phyloP scores from a whole-genome alignment of 2,329 filamentous ascomycete genomes.

The Monosporascus sp. region DNA sequence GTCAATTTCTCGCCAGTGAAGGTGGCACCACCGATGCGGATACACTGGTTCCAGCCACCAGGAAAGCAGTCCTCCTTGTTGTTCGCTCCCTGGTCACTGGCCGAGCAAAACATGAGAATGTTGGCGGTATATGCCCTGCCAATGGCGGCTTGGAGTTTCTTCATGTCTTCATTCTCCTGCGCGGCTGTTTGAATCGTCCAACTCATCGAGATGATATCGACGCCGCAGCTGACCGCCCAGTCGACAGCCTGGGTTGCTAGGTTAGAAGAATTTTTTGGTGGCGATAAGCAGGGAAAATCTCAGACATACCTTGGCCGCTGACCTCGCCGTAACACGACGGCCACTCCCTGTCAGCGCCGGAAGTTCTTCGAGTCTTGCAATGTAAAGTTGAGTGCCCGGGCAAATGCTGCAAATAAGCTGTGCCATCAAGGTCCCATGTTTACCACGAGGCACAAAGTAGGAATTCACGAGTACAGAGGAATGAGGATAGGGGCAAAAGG shows the following conservation, averaged over 20 bases:
- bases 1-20: not conserved
- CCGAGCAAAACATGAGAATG: slow-evolving; percentile 35
- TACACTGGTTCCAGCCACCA: not conserved
- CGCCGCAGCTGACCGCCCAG: slow-evolving; percentile 13
- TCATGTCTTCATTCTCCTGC: slow-evolving; percentile 16
- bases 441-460: slow-evolving; percentile 24
- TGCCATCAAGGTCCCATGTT: slow-evolving; percentile 27
- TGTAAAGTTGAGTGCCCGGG: slow-evolving; percentile 11
- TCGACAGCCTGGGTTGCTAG: slow-evolving; percentile 3
- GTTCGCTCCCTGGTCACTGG: slow-evolving; percentile 22
- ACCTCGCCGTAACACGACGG: not conserved
- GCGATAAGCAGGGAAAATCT: too few relatives aligned
- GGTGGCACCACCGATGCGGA: not conserved
- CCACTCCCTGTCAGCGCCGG: not conserved
- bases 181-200: slow-evolving; percentile 20
- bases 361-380: slow-evolving; percentile 13
- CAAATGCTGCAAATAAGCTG: slow-evolving; percentile 20
- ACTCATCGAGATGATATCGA: slow-evolving; percentile 27
- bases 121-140: slow-evolving; percentile 1
- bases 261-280: too few relatives aligned
- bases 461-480: slow-evolving; percentile 11
- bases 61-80: not conserved
- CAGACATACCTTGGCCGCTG: too few relatives aligned
- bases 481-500: slow-evolving; percentile 16
- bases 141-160: not conserved